Evolutionary conservation across 371 early-diverging fungal genomes (phyloP).

Genomic region (Actinomucor elegans): DNA sequence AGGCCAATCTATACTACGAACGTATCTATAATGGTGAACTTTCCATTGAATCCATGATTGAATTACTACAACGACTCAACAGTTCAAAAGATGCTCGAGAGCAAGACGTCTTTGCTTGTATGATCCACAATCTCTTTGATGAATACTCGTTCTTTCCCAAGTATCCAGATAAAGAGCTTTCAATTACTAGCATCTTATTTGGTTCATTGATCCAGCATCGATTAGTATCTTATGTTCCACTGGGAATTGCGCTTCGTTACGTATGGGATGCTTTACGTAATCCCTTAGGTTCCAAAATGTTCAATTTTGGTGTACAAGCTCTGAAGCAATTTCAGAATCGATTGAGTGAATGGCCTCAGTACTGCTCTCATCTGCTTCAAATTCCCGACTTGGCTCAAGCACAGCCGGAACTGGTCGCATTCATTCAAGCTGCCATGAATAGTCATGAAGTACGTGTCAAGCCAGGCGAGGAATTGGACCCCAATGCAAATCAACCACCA

Average conservation of each 20-base stretch:
- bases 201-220: slow-evolving; percentile 87
- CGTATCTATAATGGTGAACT: slow-evolving; percentile 76
- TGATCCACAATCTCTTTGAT: slow-evolving; percentile 87
- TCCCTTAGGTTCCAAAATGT: slow-evolving; percentile 77
- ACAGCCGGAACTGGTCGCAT: slow-evolving; percentile 53
- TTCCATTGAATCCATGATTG: slow-evolving; percentile 69
- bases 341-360: slow-evolving; percentile 89
- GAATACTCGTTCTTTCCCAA: slow-evolving; percentile 92
- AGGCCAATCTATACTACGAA: slow-evolving; percentile 76
- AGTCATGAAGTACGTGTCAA: not conserved
- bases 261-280: slow-evolving; percentile 83
- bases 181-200: slow-evolving; percentile 84
- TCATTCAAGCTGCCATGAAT: not conserved
- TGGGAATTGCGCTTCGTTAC: slow-evolving; percentile 79
- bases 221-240: slow-evolving; percentile 69
- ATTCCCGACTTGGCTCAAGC: slow-evolving; percentile 74
- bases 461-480: not conserved
- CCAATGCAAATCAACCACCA: not conserved
- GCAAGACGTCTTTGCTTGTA: slow-evolving; percentile 76
- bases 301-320: slow-evolving; percentile 87
- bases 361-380: slow-evolving; percentile 77
- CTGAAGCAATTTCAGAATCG: slow-evolving; percentile 78
- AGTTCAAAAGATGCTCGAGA: slow-evolving; percentile 65
- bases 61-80: slow-evolving; percentile 68
- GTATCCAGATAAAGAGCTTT: slow-evolving; percentile 91